Base-by-base conservation (phyloP, 441 rosid species). In the Croton setiger region DNA sequence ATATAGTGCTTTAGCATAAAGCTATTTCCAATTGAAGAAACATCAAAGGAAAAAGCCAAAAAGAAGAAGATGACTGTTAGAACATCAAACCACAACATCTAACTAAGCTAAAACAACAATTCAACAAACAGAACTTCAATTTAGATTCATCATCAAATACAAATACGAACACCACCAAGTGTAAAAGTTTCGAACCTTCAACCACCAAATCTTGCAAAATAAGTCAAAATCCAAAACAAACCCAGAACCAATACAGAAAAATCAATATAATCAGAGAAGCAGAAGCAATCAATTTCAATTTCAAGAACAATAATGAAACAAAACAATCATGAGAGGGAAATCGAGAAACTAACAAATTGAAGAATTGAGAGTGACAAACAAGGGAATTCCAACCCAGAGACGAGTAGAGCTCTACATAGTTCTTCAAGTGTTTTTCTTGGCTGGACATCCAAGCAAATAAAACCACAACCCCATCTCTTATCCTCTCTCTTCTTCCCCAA, bases 401-500 rank as follows among this genome's bases (percentile, higher is more conserved):
- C 31, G 86, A 74, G 63, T 87, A 91, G 37, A 93, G 91, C 76
- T 86, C 71, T 23, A 85, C 81, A 66, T 83, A 89, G 75, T 66
- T 87, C 67, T 80, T 84, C 64, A 89, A 78, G 72, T 88, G 91
- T 64, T 74, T 84, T 74, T 88, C 93, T 73, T 88, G 85, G 66
- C 93, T 89, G 5, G 91, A 89, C 90, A 89, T 88, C 98, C 97
- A 93, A 70, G 95, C 92, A 73, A 91, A 88, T 18, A 83, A 83
- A 77, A 91, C 87, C 39, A 83, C 85, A 39, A 93, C 72, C 56
- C 93, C 92, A 75, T 80, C 87, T 67, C 78, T 75, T 72, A 75
- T 72, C 82, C 56, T 68, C 60, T 66, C 85, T 61, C 73, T 81
- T 57, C 81, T 83, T 54, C 92, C 82, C 96, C 96, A 91, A 69